phyloP scores from a whole-genome alignment of 768 basidiomycete species.

The Boletus coccyginus region DNA sequence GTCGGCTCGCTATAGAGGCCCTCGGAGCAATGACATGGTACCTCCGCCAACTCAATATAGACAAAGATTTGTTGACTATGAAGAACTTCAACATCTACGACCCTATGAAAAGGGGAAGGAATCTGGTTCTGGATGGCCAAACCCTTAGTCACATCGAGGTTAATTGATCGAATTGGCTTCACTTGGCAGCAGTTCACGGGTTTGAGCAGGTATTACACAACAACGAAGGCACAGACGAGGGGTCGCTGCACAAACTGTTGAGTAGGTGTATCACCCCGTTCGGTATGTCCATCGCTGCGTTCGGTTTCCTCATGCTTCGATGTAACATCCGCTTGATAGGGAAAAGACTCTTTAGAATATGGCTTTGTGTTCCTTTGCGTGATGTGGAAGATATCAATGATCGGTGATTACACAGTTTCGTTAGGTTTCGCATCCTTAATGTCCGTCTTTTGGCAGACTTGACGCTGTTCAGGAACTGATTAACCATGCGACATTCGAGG shows the following conservation, averaged over 20 bases:
- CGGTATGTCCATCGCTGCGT: constrained; percentile 43
- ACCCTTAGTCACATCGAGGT: constrained; percentile 95
- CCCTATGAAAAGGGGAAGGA: constrained; percentile 88
- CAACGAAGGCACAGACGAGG: constrained; percentile 91
- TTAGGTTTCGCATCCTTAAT: constrained; percentile 13
- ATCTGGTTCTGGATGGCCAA: constrained; percentile 88
- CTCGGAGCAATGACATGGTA: constrained; percentile 95
- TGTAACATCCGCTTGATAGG: constrained; percentile 44
- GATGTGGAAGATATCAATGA: constrained; percentile 84
- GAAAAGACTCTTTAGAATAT: constrained; percentile 93
- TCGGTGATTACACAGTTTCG: constrained; percentile 47
- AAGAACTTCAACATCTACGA: constrained; percentile 98
- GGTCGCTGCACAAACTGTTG: constrained; percentile 80
- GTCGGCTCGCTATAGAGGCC: constrained; percentile 71
- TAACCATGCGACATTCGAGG: constrained; percentile 72
- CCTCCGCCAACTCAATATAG: constrained; percentile 90
- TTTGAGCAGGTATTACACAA: constrained; percentile 71
- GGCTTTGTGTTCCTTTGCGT: constrained; percentile 91
- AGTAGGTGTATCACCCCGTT: constrained; percentile 88
- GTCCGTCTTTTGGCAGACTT: constrained; percentile 48
- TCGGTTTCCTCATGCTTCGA: constrained; percentile 1
- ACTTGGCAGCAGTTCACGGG: constrained; percentile 3
- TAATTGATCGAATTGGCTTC: constrained; percentile 6
- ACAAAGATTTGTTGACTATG: constrained; percentile 92
- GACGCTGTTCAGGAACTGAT: constrained; percentile 95